Evolutionary conservation across 129 eudicot species (phyloP).

Genomic region (Helianthus tuberosus): DNA sequence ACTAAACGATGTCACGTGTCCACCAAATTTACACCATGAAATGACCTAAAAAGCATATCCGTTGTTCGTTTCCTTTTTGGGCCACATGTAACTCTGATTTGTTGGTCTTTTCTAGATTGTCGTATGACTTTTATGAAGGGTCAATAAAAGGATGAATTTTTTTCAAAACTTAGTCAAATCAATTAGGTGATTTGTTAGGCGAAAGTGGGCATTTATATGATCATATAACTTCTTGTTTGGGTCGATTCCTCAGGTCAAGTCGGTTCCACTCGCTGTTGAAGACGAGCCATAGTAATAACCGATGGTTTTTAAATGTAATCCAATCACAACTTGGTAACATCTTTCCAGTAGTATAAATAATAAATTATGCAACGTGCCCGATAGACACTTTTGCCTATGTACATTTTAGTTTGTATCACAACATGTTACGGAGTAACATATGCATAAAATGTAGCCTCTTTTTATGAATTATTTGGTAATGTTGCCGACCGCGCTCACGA

Average conservation of each 20-base stretch:
- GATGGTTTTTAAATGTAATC: neutral
- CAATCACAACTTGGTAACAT: neutral
- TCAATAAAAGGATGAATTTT: neutral
- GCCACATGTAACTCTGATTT: too few species aligned
- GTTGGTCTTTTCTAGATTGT: too few species aligned
- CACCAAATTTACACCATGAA: neutral
- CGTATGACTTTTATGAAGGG: too few species aligned
- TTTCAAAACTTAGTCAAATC: neutral
- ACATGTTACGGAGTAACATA: neutral
- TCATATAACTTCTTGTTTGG: neutral
- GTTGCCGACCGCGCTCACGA: neutral
- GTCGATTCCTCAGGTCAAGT: conserved; percentile 52
- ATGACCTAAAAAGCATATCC: too few species aligned
- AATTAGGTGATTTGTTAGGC: neutral
- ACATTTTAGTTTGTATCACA: neutral
- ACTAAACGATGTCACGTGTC: neutral
- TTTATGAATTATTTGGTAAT: neutral
- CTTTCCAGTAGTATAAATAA: conserved; percentile 12
- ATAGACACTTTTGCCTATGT: neutral
- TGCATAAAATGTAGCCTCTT: neutral
- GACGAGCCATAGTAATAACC: conserved; percentile 22
- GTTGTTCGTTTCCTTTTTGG: too few species aligned
- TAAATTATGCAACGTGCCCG: too few species aligned
- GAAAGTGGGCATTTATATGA: neutral
- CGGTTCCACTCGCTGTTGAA: conserved; percentile 75